Base-by-base conservation (phyloP, 768 basidiomycete species). In the Rhizopogon rudus region DNA sequence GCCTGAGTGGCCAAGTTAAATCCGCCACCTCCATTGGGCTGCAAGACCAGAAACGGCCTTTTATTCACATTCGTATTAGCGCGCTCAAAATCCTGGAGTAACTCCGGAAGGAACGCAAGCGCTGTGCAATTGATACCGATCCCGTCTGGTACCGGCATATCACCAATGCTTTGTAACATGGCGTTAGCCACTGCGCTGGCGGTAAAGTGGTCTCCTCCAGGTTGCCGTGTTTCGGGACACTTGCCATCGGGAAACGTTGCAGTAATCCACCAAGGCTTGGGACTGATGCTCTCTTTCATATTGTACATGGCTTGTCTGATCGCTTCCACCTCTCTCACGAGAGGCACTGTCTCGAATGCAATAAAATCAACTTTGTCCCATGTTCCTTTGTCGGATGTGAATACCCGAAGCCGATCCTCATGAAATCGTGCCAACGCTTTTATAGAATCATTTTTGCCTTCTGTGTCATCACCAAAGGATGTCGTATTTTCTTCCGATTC, bases 311-410 rank as follows among this genome's bases (percentile, higher is more conserved):
- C 88, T 10, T 69, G 70, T 48, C 87, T 73, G 58, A 92, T 84
- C 13, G 86, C 87, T 20, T 65, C 66, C 4, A 87, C 75, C 66
- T 93, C 91, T 37, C 83, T 71, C 7, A 77, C 63, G 3, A 91
- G 72, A 0, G 91, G 88, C 4, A 92, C 71, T 0, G 89, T 92
- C 74, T 93, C 91, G 65, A 93, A 92, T 10, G 85, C 86, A 48
- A 92, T 60, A 56, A 75, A 79, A 53, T 87, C 83, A 52, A 92
- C 70, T 10, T 64, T 63, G 39, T 65, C 58, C 88, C 88, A 92
- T 1, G 72, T 67, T 29, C 73, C 70, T 5, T 63, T 53, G 55
- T 86, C 75, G 6, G 67, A 63, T 1, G 81, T 74, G 63, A 83
- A 86, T 3, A 81, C 70, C 41, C 71, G 61, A 37, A 92, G 74